Percentiles rank a stretch among this genome's conserved stretches.
These are phyloP conservation scores for Dentipellis fragilis DNA, from an alignment of 768 basidiomycete genomes.

Conservation along the genomic window DNA sequence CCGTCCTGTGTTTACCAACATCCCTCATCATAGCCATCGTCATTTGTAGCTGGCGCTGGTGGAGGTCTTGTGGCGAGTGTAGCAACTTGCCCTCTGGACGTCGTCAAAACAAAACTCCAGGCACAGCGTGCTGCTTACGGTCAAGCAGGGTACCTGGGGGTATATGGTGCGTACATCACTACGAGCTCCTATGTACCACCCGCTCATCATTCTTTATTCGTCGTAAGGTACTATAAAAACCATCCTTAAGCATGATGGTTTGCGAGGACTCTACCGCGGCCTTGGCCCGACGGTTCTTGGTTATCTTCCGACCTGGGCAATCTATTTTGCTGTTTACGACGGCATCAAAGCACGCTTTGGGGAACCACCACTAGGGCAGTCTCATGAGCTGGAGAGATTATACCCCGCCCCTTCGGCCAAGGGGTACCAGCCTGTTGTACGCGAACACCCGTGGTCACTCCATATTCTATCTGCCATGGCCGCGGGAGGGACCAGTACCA, in stretches of 20 bases:
- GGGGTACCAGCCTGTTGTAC: constrained; percentile 71
- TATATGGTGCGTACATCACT: constrained; percentile 10
- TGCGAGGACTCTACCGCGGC: constrained; percentile 92
- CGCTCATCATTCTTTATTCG: constrained; percentile 6
- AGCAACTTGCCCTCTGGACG: constrained; percentile 94
- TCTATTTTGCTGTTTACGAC: constrained; percentile 97
- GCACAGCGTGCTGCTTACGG: constrained; percentile 74
- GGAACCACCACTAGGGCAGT: constrained; percentile 40
- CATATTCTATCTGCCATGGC: constrained; percentile 95
- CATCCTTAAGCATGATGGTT: constrained; percentile 57
- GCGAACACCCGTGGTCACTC: constrained; percentile 77
- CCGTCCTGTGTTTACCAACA: constrained; percentile 2
- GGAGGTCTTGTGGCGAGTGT: constrained; percentile 89
- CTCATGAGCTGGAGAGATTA: constrained; percentile 33
- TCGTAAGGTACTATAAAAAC: constrained; percentile 28
- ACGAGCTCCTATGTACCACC: background rate
- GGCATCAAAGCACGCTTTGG: constrained; percentile 83
- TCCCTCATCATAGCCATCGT: background rate
- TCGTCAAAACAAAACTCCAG: constrained; percentile 95
- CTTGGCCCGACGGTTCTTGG: constrained; percentile 93
- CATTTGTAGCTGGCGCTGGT: constrained; percentile 73
- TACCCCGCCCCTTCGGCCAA: constrained; percentile 81
- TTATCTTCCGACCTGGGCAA: constrained; percentile 98
- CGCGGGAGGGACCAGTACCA: constrained; percentile 88
- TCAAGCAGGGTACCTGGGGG: constrained; percentile 48